phyloP scores from a whole-genome alignment of 78 protist genomes.

The Polysphondylium violaceum region DNA sequence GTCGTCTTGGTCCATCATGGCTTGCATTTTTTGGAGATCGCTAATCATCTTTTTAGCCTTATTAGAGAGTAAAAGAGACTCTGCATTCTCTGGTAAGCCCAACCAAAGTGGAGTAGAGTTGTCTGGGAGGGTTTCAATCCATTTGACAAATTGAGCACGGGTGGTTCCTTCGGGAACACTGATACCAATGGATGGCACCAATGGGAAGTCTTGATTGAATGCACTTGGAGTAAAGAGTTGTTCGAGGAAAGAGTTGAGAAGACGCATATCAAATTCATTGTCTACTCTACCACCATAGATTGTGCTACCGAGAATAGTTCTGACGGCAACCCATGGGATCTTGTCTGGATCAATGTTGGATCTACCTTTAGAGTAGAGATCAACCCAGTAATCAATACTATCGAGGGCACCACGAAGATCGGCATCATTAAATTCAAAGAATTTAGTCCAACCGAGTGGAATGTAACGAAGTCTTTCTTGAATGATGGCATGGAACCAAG shows the following conservation, averaged over 20 bases:
- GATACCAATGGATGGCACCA: conserved; percentile 46
- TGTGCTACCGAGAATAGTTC: conserved; percentile 80
- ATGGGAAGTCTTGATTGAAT: conserved; percentile 71
- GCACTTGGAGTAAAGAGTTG: conserved; percentile 79
- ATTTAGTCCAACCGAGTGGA: conserved; percentile 97
- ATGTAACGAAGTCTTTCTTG: conserved; percentile 95
- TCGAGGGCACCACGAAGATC: conserved; percentile 94
- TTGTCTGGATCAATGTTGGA: conserved; percentile 79
- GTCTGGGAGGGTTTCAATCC: conserved; percentile 86
- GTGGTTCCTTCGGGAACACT: conserved; percentile 77
- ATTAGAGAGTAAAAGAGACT: conserved; percentile 76
- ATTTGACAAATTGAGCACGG: conserved; percentile 63
- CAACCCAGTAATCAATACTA: conserved; percentile 95
- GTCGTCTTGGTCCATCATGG: conserved; percentile 58
- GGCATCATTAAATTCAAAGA: conserved; percentile 94
- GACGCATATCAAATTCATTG: conserved; percentile 94
- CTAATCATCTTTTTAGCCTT: conserved; percentile 40
- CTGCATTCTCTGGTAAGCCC: conserved; percentile 92
- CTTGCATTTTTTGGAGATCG: conserved; percentile 66
- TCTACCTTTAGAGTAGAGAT: conserved; percentile 68
- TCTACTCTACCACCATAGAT: conserved; percentile 96
- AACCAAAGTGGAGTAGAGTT: conserved; percentile 91
- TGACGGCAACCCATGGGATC: conserved; percentile 95
- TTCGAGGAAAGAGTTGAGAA: conserved; percentile 87
- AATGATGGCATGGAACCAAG: conserved; percentile 97